Evolutionary conservation across 192 early-diverging fungal genomes (phyloP).

Genomic region (Coemansia guatemalensis): DNA sequence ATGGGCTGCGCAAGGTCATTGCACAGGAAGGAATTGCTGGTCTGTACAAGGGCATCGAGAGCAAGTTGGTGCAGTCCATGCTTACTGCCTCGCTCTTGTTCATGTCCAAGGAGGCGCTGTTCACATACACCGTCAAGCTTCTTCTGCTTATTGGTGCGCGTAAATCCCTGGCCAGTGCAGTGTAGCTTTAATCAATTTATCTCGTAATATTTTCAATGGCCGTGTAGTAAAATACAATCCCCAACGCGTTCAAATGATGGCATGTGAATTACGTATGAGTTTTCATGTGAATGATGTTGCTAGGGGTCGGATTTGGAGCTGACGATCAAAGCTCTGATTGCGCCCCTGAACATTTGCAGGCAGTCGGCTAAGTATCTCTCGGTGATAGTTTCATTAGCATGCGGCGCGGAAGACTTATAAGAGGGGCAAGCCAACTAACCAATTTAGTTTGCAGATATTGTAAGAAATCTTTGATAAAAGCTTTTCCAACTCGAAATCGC

Average conservation of each 20-base stretch:
- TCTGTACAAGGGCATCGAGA: conserved; percentile 87
- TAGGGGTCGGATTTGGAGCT: no score
- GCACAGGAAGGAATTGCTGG: conserved; percentile 84
- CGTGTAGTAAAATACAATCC: no score
- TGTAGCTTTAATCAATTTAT: conserved; percentile 9
- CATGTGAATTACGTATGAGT: conserved; percentile 4
- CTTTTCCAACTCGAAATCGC: no score
- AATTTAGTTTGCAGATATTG: no score
- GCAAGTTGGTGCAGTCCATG: conserved; percentile 95
- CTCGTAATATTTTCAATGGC: background rate
- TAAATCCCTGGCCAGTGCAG: conserved; percentile 40
- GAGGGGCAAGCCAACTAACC: no score
- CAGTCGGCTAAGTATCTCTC: no score
- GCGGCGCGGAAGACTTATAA: no score
- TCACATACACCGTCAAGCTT: conserved; percentile 65
- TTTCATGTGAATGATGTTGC: no score
- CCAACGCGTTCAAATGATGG: background rate
- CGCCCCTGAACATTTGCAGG: no score
- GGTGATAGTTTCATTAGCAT: no score
- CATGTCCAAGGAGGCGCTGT: conserved; percentile 85
- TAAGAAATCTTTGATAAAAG: no score
- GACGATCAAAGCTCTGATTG: no score
- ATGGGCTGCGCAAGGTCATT: conserved; percentile 93
- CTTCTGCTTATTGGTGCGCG: conserved; percentile 44
- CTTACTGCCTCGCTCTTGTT: conserved; percentile 96